Percentiles rank a stretch among this genome's conserved stretches.
These are phyloP conservation scores for Pythium pyrilobum DNA, from an alignment of 352 stramenopile species.

Conservation along the genomic window DNA sequence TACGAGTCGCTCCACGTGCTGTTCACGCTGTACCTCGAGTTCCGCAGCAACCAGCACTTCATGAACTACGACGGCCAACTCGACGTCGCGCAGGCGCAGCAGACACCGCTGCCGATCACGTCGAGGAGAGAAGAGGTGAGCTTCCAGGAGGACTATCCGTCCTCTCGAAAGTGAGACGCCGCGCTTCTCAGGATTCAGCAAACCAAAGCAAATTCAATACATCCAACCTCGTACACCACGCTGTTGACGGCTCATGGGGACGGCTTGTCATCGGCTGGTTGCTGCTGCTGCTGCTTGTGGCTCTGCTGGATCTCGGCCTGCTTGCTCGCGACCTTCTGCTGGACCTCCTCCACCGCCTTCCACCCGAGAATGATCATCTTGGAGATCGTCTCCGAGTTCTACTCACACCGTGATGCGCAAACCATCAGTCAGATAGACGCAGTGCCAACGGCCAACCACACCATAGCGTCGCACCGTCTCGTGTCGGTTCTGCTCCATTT, in stretches of 20 bases:
- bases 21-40: slow-evolving; percentile 93
- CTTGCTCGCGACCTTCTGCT: slow-evolving; percentile 49
- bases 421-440: neutral
- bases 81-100: slow-evolving; percentile 12
- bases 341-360: slow-evolving; percentile 73
- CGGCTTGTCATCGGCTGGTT: neutral
- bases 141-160: slow-evolving; percentile 29
- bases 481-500: slow-evolving; percentile 77
- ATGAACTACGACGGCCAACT: slow-evolving; percentile 77
- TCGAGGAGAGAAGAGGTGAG: slow-evolving; percentile 25
- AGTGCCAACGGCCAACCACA: neutral
- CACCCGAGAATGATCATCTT: slow-evolving; percentile 76
- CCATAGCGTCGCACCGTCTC: slow-evolving; percentile 35
- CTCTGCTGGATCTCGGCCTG: slow-evolving; percentile 17
- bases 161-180: slow-evolving; percentile 31
- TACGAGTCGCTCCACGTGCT: slow-evolving; percentile 94
- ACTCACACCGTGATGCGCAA: neutral
- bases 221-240: neutral
- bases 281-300: slow-evolving; percentile 1
- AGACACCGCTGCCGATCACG: slow-evolving; percentile 29
- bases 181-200: neutral
- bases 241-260: neutral
- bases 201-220: neutral
- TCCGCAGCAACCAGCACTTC: slow-evolving; percentile 92
- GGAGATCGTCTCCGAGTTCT: slow-evolving; percentile 73